phyloP scores from a whole-genome alignment of 129 eudicot genomes.

The Pittosporum tobira region DNA sequence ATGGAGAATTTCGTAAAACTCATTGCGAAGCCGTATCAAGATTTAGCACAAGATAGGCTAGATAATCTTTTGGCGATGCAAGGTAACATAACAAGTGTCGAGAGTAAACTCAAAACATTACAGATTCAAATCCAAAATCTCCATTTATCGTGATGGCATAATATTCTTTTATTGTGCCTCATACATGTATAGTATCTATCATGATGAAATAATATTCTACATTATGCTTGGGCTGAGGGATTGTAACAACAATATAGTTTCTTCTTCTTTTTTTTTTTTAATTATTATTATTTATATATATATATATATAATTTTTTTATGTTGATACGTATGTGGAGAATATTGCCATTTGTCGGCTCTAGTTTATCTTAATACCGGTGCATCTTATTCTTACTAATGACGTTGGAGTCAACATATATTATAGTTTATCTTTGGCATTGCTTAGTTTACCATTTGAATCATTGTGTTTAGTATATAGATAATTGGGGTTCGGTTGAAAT shows the following conservation, averaged over 20 bases:
- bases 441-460: not conserved
- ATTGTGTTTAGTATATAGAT: too few relatives aligned
- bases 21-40: conserved; percentile 73
- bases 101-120: conserved; percentile 47
- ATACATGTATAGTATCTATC: too few relatives aligned
- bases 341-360: too few relatives aligned
- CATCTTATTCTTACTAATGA: not conserved
- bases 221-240: not conserved
- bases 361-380: not conserved
- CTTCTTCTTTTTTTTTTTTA: not conserved
- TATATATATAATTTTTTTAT: too few relatives aligned
- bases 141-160: conserved; percentile 41
- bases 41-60: conserved; percentile 55
- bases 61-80: conserved; percentile 46
- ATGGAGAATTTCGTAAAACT: conserved; percentile 45
- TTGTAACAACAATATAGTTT: not conserved
- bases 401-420: not conserved
- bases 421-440: not conserved
- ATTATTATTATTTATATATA: too few relatives aligned
- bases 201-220: conserved; percentile 14
- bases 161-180: too few relatives aligned
- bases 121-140: conserved; percentile 75
- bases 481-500: conserved; percentile 1
- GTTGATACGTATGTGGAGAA: too few relatives aligned
- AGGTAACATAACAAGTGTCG: conserved; percentile 51